These are phyloP conservation scores for Metarhizium guizhouense DNA, from an alignment of 2,329 filamentous ascomycete genomes.

Conservation along the genomic window DNA sequence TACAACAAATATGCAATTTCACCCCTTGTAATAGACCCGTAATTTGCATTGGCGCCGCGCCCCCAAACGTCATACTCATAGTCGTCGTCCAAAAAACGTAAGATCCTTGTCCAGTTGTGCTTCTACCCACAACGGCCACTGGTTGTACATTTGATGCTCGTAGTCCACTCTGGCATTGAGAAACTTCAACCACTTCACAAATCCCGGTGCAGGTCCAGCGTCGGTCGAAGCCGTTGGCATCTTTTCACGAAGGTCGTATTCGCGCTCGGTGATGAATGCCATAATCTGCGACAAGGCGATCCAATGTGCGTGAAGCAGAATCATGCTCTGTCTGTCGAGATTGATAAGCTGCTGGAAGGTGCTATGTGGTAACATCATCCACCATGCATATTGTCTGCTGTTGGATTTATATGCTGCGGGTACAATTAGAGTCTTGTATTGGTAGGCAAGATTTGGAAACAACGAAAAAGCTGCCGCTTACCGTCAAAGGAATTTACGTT, in stretches of 20 bases:
- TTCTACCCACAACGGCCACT: slow-evolving; percentile 48
- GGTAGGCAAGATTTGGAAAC: neutral
- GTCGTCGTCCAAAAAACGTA: slow-evolving; percentile 33
- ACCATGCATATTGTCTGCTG: slow-evolving; percentile 43
- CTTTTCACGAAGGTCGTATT: slow-evolving; percentile 25
- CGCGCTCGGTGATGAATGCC: slow-evolving; percentile 35
- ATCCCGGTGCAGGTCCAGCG: slow-evolving; percentile 30
- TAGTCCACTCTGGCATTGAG: slow-evolving; percentile 38
- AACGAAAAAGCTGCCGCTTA: slow-evolving; percentile 15
- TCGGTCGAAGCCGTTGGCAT: slow-evolving; percentile 14
- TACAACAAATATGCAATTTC: neutral
- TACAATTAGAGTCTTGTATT: neutral
- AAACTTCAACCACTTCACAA: slow-evolving; percentile 40
- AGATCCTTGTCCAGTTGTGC: slow-evolving; percentile 35
- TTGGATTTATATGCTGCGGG: slow-evolving; percentile 39
- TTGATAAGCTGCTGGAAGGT: slow-evolving; percentile 43
- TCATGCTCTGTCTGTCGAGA: slow-evolving; percentile 32
- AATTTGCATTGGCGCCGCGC: neutral
- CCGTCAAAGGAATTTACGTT: slow-evolving; percentile 44
- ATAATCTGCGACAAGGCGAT: slow-evolving; percentile 46
- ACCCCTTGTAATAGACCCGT: too few species aligned
- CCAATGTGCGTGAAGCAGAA: slow-evolving; percentile 45
- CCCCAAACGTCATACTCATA: neutral
- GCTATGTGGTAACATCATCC: slow-evolving; percentile 47
- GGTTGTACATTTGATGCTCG: slow-evolving; percentile 36